Percentiles rank a stretch among this genome's conserved stretches.
Conservation (phyloP, 305 asterid genomes). For the Solanum hybrid region DNA sequence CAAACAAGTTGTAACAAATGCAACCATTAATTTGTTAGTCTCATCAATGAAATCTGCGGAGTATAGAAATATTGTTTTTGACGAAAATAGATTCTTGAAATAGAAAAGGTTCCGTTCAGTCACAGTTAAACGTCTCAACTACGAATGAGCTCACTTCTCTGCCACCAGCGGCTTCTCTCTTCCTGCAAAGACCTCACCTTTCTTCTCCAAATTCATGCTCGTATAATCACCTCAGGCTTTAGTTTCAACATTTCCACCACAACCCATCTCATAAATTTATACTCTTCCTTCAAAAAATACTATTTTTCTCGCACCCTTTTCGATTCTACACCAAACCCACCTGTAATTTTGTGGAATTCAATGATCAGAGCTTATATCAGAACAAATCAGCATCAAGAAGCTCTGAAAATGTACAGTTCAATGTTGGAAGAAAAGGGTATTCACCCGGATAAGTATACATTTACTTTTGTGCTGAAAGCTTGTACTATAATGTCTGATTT, state of each 20-base stretch:
- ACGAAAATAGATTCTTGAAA: background rate
- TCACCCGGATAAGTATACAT: slow-evolving; percentile 28
- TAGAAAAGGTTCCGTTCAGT: background rate
- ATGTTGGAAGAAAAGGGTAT: slow-evolving; percentile 8
- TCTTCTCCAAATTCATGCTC: slow-evolving; percentile 28
- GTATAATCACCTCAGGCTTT: slow-evolving; percentile 15
- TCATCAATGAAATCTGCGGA: too few species aligned
- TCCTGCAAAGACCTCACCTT: slow-evolving; percentile 16
- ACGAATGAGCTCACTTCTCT: background rate
- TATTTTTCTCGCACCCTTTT: slow-evolving; percentile 17
- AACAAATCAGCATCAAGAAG: slow-evolving; percentile 14
- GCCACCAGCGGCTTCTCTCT: slow-evolving; percentile 7
- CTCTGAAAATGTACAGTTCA: slow-evolving; percentile 14
- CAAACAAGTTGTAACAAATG: too few species aligned
- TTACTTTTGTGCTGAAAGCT: slow-evolving; percentile 35
- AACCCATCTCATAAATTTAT: slow-evolving; percentile 26
- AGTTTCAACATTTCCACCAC: background rate
- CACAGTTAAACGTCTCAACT: background rate
- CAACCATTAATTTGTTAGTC: too few species aligned
- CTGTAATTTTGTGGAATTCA: slow-evolving; percentile 21
- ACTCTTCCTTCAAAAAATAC: slow-evolving; percentile 27
- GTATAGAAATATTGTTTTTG: too few species aligned
- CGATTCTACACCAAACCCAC: slow-evolving; percentile 16
- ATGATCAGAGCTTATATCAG: slow-evolving; percentile 26
- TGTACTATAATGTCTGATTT: slow-evolving; percentile 14